A percentile compares a stretch with the other conserved stretches of the same genome.
Evolutionary conservation across 2,329 filamentous ascomycete species (phyloP).

Genomic region (Daldinia eschscholtzii): DNA sequence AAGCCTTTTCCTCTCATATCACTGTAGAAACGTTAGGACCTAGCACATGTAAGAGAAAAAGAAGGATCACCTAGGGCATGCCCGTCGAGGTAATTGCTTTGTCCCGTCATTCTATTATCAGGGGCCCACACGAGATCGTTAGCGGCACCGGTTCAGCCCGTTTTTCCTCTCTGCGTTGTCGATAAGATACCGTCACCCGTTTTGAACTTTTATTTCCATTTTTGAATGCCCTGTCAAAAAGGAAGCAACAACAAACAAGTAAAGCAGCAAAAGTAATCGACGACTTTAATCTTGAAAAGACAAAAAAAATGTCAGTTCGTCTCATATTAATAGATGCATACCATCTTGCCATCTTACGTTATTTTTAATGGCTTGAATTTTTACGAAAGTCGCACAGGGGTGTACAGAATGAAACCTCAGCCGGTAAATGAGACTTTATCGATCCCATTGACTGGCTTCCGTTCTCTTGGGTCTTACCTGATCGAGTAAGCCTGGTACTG

Average conservation of each 20-base stretch:
- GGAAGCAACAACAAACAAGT: background rate
- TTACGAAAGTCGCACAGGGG: constrained; percentile 2
- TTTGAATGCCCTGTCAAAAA: background rate
- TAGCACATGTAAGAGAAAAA: constrained; percentile 14
- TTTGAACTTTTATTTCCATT: background rate
- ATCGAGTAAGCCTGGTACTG: constrained; percentile 32
- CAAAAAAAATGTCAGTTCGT: background rate
- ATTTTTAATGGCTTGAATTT: background rate
- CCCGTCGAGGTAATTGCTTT: constrained; percentile 16
- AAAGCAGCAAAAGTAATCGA: background rate
- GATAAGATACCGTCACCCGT: constrained; percentile 23
- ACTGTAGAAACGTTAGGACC: constrained; percentile 13
- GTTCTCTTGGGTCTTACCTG: constrained; percentile 32
- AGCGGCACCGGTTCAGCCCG: constrained; percentile 28
- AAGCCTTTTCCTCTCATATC: constrained; percentile 24
- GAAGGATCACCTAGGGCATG: constrained; percentile 24
- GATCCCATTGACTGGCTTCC: constrained; percentile 34
- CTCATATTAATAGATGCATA: constrained; percentile 8
- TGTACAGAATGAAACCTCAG: constrained; percentile 32
- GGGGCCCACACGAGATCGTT: constrained; percentile 32
- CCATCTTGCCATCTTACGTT: background rate
- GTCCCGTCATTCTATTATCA: constrained; percentile 34
- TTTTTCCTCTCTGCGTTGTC: constrained; percentile 11
- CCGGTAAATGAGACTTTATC: constrained; percentile 15
- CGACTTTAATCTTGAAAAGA: background rate